Evolutionary conservation across 2,329 filamentous ascomycete species (phyloP).

Genomic region (Samsoniella hepiali): DNA sequence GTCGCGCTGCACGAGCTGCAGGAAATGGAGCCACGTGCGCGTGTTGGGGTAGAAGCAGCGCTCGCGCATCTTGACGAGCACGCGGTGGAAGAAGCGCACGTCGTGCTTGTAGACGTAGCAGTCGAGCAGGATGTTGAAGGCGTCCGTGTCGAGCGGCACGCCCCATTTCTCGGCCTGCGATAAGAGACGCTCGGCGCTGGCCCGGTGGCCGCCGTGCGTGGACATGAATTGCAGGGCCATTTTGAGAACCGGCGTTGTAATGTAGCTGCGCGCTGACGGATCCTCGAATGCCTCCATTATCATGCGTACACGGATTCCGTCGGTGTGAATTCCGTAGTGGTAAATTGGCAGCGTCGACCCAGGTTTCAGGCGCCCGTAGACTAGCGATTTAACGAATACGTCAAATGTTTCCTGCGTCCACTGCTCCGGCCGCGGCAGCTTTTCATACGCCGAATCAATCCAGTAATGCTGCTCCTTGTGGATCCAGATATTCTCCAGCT

Average conservation of each 20-base stretch:
- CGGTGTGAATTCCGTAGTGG: slow-evolving; percentile 31
- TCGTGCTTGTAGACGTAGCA: slow-evolving; percentile 40
- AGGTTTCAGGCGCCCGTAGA: slow-evolving; percentile 35
- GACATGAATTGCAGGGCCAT: slow-evolving; percentile 43
- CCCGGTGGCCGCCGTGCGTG: slow-evolving; percentile 34
- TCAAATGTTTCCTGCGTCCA: slow-evolving; percentile 44
- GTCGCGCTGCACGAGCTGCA: slow-evolving; percentile 56
- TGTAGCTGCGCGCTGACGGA: slow-evolving; percentile 29
- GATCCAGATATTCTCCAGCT: slow-evolving; percentile 32
- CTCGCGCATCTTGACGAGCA: slow-evolving; percentile 40
- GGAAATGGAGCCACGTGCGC: slow-evolving; percentile 47
- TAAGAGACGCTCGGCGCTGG: slow-evolving; percentile 36
- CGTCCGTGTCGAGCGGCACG: slow-evolving; percentile 43
- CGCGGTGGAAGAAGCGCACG: slow-evolving; percentile 38
- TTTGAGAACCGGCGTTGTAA: slow-evolving; percentile 42
- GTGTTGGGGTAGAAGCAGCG: slow-evolving; percentile 40
- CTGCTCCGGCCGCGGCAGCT: slow-evolving; percentile 35
- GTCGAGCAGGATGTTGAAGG: slow-evolving; percentile 48
- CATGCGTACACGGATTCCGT: slow-evolving; percentile 37
- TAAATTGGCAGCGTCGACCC: slow-evolving; percentile 37
- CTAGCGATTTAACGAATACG: slow-evolving; percentile 41
- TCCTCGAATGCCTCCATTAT: slow-evolving; percentile 40
- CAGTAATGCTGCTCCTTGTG: slow-evolving; percentile 33
- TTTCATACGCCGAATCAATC: slow-evolving; percentile 35
- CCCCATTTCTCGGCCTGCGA: slow-evolving; percentile 34